Evolutionary conservation across 441 rosid species (phyloP), one percentile per base, ranked within the genome.

Genomic region (Isatis lusitanica): DNA sequence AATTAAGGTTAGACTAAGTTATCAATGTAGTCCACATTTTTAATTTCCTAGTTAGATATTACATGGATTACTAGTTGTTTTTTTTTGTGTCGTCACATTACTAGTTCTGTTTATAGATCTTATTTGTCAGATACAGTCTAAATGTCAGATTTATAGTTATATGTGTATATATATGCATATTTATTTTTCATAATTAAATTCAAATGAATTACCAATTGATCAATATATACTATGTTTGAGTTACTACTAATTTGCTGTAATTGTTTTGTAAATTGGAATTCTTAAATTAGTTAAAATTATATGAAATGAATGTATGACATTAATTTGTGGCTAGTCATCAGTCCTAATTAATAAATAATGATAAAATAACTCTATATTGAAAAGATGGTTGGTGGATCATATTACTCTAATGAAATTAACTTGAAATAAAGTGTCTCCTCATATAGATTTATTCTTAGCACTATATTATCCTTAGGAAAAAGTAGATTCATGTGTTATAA

Each of bases 241-340:
- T 62, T 61, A 24, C 36, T 21, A 8, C 36, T n/a, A 33, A 8
- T 10, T 15, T 56, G 9, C 13, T 33, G 40, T 58, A 35, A 36
- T 9, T 55, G 10, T 8, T 55, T 5, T 16, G 13, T 33, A 33
- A 31, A 55, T n/a, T 28, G 60, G 42, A 18, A 1, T 21, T 35
- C 10, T 51, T 3, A n/a, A n/a, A n/a, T n/a, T n/a, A 12, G 9
- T 50, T 11, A 5, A 9, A 66, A 12, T 17, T 9, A 17, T 48
- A 48, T 16, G 43, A 40, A 55, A 16, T 30, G 24, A 67, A 68
- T 68, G 53, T 28, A 30, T 56, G 72, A 68, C 18, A 42, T 5
- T 17, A 33, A 42, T 56, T 17, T 68, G 43, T 43, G 35, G 33
- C 40, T 68, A 68, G 53, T 68, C 72, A 36, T 21, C 47, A 40